phyloP scores from a whole-genome alignment of 2,329 filamentous ascomycete genomes.

The Ophiostoma sp. region DNA sequence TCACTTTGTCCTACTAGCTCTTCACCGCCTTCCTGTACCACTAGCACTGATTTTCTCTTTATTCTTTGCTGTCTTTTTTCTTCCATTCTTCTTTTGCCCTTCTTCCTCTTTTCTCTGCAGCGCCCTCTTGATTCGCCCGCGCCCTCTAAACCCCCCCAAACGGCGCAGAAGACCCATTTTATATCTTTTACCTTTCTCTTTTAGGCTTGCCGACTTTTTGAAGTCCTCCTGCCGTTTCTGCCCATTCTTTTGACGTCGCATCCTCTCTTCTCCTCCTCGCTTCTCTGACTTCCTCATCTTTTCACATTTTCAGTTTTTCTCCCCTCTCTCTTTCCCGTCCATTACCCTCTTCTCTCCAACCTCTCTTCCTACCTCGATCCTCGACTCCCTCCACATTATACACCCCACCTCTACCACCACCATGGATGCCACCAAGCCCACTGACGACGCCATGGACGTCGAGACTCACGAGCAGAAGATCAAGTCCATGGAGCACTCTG shows the following conservation, averaged over 20 bases:
- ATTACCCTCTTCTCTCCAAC: background rate
- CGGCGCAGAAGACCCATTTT: background rate
- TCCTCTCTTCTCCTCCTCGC: slow-evolving; percentile 1
- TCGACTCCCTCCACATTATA: background rate
- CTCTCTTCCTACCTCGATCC: background rate
- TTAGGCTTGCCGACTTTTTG: slow-evolving; percentile 13
- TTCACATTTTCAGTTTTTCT: background rate
- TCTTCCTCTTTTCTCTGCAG: slow-evolving; percentile 8
- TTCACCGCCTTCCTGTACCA: background rate
- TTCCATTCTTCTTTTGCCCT: slow-evolving; percentile 9
- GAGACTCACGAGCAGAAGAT: slow-evolving; percentile 58
- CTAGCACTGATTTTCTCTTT: background rate
- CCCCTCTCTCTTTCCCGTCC: background rate
- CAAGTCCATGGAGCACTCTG: slow-evolving; percentile 79
- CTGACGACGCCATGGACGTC: slow-evolving; percentile 49
- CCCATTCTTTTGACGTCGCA: slow-evolving; percentile 1
- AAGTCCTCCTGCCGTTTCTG: slow-evolving; percentile 2
- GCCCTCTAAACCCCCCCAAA: slow-evolving; percentile 10
- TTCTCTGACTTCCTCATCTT: background rate
- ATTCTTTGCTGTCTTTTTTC: background rate
- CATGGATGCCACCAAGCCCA: slow-evolving; percentile 17
- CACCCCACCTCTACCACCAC: background rate
- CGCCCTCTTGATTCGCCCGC: background rate
- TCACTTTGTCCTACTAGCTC: background rate
- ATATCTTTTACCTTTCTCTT: background rate